phyloP scores from a whole-genome alignment of 352 stramenopile genomes.

The Pilasporangium apinafurcum region DNA sequence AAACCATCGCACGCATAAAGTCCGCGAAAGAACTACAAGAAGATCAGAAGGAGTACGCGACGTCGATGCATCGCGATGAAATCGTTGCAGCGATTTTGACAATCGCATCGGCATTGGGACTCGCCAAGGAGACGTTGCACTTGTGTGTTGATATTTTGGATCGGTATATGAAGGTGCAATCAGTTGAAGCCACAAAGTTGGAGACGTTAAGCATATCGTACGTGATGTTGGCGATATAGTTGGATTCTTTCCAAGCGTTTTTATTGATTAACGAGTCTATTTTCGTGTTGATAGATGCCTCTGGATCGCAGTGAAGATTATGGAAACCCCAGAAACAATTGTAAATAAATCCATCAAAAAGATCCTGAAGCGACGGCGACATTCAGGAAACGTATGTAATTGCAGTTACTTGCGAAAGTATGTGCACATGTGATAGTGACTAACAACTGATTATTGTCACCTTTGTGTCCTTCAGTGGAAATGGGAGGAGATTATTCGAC shows the following conservation, averaged over 20 bases:
- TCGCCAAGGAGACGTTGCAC: constrained; percentile 55
- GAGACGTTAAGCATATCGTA: constrained; percentile 62
- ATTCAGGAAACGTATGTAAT: constrained; percentile 57
- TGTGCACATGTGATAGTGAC: not conserved
- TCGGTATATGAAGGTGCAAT: constrained; percentile 24
- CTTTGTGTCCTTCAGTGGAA: constrained; percentile 33
- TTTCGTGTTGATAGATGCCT: constrained; percentile 27
- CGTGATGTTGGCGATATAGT: too few species aligned
- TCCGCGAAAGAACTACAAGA: constrained; percentile 3
- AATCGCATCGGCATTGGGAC: constrained; percentile 49
- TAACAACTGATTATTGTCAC: constrained; percentile 2
- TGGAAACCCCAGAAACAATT: constrained; percentile 55
- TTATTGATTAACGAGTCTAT: not conserved
- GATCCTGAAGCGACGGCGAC: constrained; percentile 46
- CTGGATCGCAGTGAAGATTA: constrained; percentile 71
- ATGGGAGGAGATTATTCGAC: constrained; percentile 48
- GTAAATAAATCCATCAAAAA: constrained; percentile 48
- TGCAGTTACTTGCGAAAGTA: too few species aligned
- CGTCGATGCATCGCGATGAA: constrained; percentile 41
- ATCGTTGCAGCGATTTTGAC: constrained; percentile 61
- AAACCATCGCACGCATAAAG: too few species aligned
- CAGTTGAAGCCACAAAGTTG: constrained; percentile 17
- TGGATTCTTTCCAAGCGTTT: not conserved
- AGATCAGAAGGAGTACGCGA: constrained; percentile 13
- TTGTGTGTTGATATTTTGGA: constrained; percentile 52